Percentiles rank a stretch among this genome's conserved stretches.
Evolutionary conservation across 768 basidiomycete genomes (phyloP).

Genomic region (Lactifluus subvellereus): DNA sequence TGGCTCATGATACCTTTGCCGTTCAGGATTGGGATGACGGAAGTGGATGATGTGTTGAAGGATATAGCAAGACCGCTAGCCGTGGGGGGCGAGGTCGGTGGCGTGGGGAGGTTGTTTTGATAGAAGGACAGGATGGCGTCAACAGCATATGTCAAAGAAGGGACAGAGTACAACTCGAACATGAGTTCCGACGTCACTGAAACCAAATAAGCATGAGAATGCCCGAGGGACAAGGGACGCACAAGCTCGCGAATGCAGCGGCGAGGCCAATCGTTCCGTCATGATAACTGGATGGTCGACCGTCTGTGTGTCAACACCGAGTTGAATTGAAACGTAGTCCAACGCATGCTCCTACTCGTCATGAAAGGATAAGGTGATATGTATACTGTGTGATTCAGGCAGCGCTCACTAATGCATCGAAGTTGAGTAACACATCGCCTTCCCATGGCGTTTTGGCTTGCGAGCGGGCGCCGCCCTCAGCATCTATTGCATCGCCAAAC

Average conservation of each 20-base stretch:
- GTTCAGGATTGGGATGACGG: conserved; percentile 78
- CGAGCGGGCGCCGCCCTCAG: conserved; percentile 76
- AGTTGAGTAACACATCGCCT: conserved; percentile 86
- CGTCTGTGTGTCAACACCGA: conserved; percentile 71
- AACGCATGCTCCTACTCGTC: conserved; percentile 80
- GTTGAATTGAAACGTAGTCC: conserved; percentile 83
- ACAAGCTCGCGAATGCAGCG: conserved; percentile 84
- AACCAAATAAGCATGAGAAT: neutral
- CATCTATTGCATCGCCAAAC: conserved; percentile 83
- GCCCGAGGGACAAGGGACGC: conserved; percentile 32
- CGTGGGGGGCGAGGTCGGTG: conserved; percentile 35
- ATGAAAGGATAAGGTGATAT: neutral
- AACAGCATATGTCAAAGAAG: conserved; percentile 79
- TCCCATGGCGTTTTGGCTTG: conserved; percentile 87
- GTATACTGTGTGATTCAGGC: neutral
- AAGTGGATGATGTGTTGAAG: conserved; percentile 88
- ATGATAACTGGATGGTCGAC: conserved; percentile 88
- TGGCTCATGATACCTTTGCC: conserved; percentile 82
- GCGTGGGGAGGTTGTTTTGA: conserved; percentile 52
- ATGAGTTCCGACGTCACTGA: conserved; percentile 92
- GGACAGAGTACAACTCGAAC: conserved; percentile 88
- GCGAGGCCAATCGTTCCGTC: conserved; percentile 87
- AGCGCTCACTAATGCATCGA: conserved; percentile 81
- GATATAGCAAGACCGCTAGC: conserved; percentile 83
- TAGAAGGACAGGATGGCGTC: conserved; percentile 94